phyloP scores from a whole-genome alignment of 306 rosid species.

The Acmispon strigosus region DNA sequence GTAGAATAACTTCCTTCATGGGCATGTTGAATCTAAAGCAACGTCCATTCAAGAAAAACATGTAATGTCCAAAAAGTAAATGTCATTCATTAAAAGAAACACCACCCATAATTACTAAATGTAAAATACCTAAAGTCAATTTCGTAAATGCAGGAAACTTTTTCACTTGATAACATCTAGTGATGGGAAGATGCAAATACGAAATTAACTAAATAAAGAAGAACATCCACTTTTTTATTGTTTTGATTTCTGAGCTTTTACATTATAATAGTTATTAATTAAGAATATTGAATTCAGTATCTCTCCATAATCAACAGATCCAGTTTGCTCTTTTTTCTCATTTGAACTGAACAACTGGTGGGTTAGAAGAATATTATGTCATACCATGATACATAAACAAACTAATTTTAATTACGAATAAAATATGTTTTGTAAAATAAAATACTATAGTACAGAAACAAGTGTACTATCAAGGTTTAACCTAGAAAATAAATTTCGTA shows the following conservation, averaged over 20 bases:
- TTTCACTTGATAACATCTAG: not conserved
- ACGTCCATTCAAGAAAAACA: not conserved
- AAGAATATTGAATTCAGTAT: not conserved
- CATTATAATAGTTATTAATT: not conserved
- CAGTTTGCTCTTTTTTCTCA: not conserved
- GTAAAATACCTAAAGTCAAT: not conserved
- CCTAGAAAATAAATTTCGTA: not conserved
- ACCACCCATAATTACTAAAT: not conserved
- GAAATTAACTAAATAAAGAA: not conserved
- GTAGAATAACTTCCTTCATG: not conserved
- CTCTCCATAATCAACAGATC: not conserved
- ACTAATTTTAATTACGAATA: not conserved
- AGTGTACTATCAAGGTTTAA: not conserved
- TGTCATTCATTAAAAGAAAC: not conserved
- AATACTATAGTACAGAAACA: not conserved
- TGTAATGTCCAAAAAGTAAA: not conserved
- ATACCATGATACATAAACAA: not conserved
- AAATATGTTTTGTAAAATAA: not conserved
- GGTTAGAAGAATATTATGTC: not conserved
- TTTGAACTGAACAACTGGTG: conserved; percentile 10
- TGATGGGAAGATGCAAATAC: not conserved
- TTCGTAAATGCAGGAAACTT: not conserved
- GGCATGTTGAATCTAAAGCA: not conserved
- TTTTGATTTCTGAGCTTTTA: not conserved
- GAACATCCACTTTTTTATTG: not conserved